Evolutionary conservation across 257 asterid genomes (phyloP).

Genomic region (Fraxinus quadrangulata): DNA sequence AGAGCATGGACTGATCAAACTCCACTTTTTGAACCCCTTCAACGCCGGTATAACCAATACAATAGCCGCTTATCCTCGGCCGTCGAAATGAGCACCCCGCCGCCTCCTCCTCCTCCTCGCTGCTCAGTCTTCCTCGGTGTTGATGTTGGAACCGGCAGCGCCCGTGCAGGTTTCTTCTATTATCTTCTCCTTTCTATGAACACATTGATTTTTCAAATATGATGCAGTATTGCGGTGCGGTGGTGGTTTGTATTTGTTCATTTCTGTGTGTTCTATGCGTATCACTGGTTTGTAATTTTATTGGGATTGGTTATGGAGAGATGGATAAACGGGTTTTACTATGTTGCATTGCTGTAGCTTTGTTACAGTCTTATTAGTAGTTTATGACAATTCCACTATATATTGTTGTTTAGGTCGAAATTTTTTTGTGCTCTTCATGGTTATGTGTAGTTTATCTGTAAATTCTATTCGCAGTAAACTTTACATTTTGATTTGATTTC

Average conservation of each 20-base stretch:
- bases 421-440: not conserved
- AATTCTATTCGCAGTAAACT: no score
- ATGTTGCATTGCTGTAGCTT: conserved; percentile 19
- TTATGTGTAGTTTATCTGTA: not conserved
- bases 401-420: conserved; percentile 9
- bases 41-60: conserved; percentile 12
- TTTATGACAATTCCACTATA: not conserved
- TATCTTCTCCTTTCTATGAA: conserved; percentile 1
- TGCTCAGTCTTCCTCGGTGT: conserved; percentile 79
- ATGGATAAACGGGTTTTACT: not conserved
- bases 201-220: not conserved
- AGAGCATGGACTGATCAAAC: conserved; percentile 32
- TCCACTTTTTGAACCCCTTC: conserved; percentile 25
- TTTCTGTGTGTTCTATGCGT: not conserved
- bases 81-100: conserved; percentile 66
- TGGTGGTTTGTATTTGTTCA: conserved; percentile 9
- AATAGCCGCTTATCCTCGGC: conserved; percentile 34
- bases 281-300: conserved; percentile 1
- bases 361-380: not conserved
- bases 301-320: not conserved
- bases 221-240: not conserved
- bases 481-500: no score
- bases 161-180: conserved; percentile 78
- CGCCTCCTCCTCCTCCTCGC: conserved; percentile 40
- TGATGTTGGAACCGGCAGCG: conserved; percentile 98